Conservation (phyloP, 805 yeast species). For the Hanseniaspora taiwanica region DNA sequence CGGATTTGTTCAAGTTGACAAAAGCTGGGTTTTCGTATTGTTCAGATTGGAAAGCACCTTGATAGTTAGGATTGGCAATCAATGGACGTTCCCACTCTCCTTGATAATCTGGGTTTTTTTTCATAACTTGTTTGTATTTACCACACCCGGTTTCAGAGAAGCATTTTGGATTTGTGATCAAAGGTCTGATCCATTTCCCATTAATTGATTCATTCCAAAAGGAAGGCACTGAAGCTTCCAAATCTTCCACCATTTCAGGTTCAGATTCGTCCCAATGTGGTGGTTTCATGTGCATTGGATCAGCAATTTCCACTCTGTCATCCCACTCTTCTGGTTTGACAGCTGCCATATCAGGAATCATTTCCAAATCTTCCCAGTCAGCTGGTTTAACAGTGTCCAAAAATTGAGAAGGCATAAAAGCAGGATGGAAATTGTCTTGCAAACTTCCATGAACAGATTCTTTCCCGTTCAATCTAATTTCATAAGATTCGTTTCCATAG, state of each 20-base stretch:
- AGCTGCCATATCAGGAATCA: constrained; percentile 57
- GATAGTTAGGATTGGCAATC: constrained; percentile 60
- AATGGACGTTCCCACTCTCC: constrained; percentile 71
- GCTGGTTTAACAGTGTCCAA: constrained; percentile 56
- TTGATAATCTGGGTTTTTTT: constrained; percentile 55
- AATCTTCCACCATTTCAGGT: constrained; percentile 49
- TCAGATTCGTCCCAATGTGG: constrained; percentile 66
- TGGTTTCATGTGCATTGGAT: constrained; percentile 58
- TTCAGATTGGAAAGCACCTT: constrained; percentile 68
- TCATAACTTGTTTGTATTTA: constrained; percentile 54
- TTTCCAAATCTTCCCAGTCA: constrained; percentile 66
- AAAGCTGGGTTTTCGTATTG: constrained; percentile 57
- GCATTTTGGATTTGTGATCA: constrained; percentile 64
- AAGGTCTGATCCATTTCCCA: constrained; percentile 71
- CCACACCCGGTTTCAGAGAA: constrained; percentile 59
- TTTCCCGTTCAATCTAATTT: constrained; percentile 73
- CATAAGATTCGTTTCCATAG: constrained; percentile 47
- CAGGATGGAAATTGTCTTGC: constrained; percentile 45
- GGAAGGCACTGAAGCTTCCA: constrained; percentile 51
- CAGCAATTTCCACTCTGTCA: constrained; percentile 45
- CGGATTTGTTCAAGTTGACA: constrained; percentile 43
- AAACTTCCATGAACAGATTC: constrained; percentile 59
- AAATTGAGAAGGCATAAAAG: constrained; percentile 51
- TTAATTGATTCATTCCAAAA: constrained; percentile 88
- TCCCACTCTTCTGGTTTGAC: constrained; percentile 80